Conservation (phyloP, 768 basidiomycete genomes). For the Collybia sp. region DNA sequence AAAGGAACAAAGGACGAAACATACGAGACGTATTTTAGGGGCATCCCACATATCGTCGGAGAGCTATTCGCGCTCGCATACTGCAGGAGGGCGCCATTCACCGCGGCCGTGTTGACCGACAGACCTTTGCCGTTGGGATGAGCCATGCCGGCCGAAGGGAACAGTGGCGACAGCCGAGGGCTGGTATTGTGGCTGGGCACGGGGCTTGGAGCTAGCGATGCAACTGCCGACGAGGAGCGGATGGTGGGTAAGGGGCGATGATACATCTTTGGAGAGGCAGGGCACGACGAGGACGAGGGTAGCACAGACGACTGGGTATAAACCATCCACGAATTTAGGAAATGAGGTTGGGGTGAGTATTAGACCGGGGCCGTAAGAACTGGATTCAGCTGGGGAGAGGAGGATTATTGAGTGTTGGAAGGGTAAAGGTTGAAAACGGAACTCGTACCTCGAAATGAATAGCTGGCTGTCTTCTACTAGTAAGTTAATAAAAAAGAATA, state of each 20-base stretch:
- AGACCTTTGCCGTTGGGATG: constrained; percentile 33
- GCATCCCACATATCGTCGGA: constrained; percentile 65
- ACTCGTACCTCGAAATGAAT: too few relatives aligned
- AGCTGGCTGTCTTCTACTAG: too few relatives aligned
- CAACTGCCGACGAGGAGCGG: constrained; percentile 48
- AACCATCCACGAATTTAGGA: constrained; percentile 6
- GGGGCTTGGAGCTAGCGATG: constrained; percentile 24
- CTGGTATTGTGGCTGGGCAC: constrained; percentile 24
- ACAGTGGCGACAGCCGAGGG: constrained; percentile 46
- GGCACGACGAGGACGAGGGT: constrained; percentile 5
- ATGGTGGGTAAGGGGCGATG: constrained; percentile 54
- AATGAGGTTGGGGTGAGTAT: too few relatives aligned
- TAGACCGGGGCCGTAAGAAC: constrained; percentile 1
- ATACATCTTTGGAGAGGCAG: constrained; percentile 44
- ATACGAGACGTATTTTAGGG: constrained; percentile 79
- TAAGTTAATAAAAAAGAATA: too few relatives aligned
- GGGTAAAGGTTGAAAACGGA: too few relatives aligned
- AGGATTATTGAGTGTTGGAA: too few relatives aligned
- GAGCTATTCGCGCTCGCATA: constrained; percentile 23
- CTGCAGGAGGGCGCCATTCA: constrained; percentile 25
- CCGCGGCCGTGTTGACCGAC: constrained; percentile 17
- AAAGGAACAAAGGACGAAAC: constrained; percentile 16
- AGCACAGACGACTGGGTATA: constrained; percentile 6
- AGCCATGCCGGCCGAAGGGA: constrained; percentile 41
- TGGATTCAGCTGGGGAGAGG: background rate